Evolutionary conservation across 1,139 yeast genomes (phyloP), one percentile per base, ranked within the genome.

Genomic region (Geotrichum restrictum): DNA sequence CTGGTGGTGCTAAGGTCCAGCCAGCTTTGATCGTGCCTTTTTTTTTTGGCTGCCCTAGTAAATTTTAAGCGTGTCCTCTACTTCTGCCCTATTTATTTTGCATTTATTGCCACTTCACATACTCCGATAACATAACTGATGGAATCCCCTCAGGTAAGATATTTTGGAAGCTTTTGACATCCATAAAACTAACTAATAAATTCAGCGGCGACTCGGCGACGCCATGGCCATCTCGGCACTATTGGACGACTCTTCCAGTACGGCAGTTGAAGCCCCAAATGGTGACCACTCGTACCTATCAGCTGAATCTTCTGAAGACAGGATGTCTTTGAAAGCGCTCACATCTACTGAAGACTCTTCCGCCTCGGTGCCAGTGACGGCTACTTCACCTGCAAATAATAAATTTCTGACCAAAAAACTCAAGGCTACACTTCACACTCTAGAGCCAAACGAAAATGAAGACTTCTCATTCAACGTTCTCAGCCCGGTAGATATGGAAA

Each of bases 211-310:
- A 24, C 27, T 37, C 18, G 59, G 56, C 33, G 56, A 59, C 48
- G 66, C 66, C 37, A 63, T 63, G 66, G 60, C 66, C 7, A 63
- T 63, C 45, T 59, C 64, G 16, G 56, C 66, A 7, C 54, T 63
- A 18, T 50, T 63, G 51, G 56, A 52, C 27, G 49, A 39, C 27
- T 36, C 48, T 10, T 21, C 40, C 36, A 36, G 16, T 22, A 11
- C 37, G 29, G 8, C 29, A 11, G 22, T 29, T 33, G 36, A 5
- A 29, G 21, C 49, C 5, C 14, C 43, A 14, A 18, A 27, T 24
- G 37, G 10, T 14, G 16, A 38, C 13, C 3, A 24, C 11, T 24
- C 37, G 3, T 10, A 36, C 14, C 13, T 39, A 14, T 3, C 50
- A 8, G 27, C 14, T 13, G 29, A 24, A 5, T 24, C 29, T 24